Evolutionary conservation across 1,284 basidiomycete genomes (phyloP).

Genomic region (Boletus holoroseus): DNA sequence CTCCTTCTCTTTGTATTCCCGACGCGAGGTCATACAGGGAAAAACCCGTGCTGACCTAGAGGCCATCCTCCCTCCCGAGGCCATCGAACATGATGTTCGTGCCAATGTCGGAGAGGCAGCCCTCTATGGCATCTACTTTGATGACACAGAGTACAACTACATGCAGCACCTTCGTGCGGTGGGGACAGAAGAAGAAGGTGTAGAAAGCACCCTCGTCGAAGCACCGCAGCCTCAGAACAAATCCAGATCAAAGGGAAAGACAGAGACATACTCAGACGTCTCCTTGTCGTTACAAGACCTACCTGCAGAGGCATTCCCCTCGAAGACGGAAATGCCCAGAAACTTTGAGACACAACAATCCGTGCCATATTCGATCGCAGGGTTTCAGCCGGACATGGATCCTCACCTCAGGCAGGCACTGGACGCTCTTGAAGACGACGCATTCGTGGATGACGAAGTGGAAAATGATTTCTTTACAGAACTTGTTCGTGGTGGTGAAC

Average conservation of each 20-base stretch:
- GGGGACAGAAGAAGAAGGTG: conserved; percentile 68
- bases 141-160: conserved; percentile 98
- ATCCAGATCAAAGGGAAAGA: conserved; percentile 37
- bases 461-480: conserved; percentile 72
- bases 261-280: conserved; percentile 22
- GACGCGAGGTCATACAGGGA: conserved; percentile 44
- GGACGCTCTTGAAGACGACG: conserved; percentile 95
- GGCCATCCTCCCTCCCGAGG: conserved; percentile 50
- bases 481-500: conserved; percentile 71
- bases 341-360: conserved; percentile 71
- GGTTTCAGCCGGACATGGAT: conserved; percentile 96
- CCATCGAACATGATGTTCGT: conserved; percentile 47
- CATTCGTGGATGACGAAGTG: conserved; percentile 75
- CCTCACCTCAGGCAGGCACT: conserved; percentile 90
- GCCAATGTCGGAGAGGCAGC: conserved; percentile 80
- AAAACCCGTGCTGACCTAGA: conserved; percentile 77
- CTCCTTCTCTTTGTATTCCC: conserved; percentile 1
- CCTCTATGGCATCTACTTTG: conserved; percentile 89
- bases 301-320: conserved; percentile 70
- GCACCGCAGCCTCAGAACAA: conserved; percentile 47
- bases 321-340: conserved; percentile 65
- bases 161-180: conserved; percentile 91
- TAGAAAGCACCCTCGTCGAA: conserved; percentile 72
- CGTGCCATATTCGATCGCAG: conserved; percentile 77
- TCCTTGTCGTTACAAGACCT: conserved; percentile 46